Percentiles rank a stretch among this genome's conserved stretches.
These are phyloP conservation scores for Allium cepa DNA, from an alignment of 106 monocot species.

Conservation along the genomic window DNA sequence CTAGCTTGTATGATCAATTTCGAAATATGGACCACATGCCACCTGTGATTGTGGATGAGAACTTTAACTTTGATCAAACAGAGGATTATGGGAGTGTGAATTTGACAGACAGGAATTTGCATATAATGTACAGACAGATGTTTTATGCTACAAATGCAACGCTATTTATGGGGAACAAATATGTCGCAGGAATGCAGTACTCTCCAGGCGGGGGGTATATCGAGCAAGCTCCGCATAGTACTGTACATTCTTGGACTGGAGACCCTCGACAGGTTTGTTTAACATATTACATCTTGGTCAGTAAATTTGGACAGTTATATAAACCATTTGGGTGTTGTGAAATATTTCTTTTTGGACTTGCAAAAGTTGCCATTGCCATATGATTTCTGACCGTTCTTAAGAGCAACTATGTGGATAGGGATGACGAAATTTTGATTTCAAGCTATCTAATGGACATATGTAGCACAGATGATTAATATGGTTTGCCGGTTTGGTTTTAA, in stretches of 20 bases:
- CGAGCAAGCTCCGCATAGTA: neutral
- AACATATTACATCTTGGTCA: no score
- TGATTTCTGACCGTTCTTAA: no score
- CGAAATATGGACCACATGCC: neutral
- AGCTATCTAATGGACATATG: no score
- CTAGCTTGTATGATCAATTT: neutral
- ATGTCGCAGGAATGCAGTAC: neutral
- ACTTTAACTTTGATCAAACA: neutral
- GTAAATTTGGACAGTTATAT: no score
- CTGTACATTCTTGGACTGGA: slow-evolving; percentile 1
- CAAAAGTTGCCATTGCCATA: no score
- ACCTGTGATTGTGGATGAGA: neutral
- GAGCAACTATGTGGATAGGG: no score
- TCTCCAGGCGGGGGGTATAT: neutral
- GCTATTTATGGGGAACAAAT: neutral
- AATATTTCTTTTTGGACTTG: no score
- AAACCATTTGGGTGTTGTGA: no score
- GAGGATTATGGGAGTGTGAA: neutral
- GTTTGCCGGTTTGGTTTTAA: no score
- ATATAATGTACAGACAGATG: neutral
- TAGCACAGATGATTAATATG: no score
- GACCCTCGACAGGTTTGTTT: neutral
- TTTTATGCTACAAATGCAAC: neutral
- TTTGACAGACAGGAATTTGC: neutral
- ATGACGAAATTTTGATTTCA: no score